Conservation (phyloP, 2,329 filamentous ascomycete species). For the Aureobasidium melanogenum region DNA sequence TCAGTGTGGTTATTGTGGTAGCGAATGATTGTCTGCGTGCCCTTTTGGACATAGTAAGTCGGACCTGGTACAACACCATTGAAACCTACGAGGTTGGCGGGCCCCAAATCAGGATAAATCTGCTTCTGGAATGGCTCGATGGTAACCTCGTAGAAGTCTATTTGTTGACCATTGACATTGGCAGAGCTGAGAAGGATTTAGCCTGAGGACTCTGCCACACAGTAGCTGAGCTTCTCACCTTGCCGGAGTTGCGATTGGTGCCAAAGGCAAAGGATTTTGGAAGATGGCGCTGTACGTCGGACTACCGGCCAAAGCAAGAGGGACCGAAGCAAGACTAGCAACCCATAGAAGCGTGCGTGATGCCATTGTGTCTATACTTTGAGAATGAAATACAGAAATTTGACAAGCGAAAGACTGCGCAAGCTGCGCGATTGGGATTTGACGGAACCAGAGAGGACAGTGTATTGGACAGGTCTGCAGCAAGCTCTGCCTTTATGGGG, state of each 20-base stretch:
- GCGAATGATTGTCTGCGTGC: conserved; percentile 42
- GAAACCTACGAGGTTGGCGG: conserved; percentile 37
- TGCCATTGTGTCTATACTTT: not conserved
- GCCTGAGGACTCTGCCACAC: not conserved
- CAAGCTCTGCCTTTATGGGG: not conserved
- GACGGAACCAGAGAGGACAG: not conserved
- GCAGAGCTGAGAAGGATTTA: not conserved
- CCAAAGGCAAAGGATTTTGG: conserved; percentile 11
- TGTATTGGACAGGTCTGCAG: not conserved
- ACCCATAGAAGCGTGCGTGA: not conserved
- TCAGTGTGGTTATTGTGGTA: conserved; percentile 40
- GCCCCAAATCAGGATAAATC: conserved; percentile 31
- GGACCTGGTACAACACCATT: conserved; percentile 46
- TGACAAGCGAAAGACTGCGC: not conserved
- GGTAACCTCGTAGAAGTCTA: conserved; percentile 41
- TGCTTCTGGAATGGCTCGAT: conserved; percentile 32
- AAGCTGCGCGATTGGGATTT: not conserved
- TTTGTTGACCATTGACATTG: conserved; percentile 18
- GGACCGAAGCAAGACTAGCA: not conserved
- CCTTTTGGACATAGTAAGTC: conserved; percentile 38
- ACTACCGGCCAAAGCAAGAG: conserved; percentile 5
- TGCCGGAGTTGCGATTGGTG: conserved; percentile 12
- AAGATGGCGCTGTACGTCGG: conserved; percentile 14
- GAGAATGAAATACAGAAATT: not conserved
- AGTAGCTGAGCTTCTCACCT: not conserved